Conservation (phyloP, 345 rosid species). For the Hevea brasiliensis region DNA sequence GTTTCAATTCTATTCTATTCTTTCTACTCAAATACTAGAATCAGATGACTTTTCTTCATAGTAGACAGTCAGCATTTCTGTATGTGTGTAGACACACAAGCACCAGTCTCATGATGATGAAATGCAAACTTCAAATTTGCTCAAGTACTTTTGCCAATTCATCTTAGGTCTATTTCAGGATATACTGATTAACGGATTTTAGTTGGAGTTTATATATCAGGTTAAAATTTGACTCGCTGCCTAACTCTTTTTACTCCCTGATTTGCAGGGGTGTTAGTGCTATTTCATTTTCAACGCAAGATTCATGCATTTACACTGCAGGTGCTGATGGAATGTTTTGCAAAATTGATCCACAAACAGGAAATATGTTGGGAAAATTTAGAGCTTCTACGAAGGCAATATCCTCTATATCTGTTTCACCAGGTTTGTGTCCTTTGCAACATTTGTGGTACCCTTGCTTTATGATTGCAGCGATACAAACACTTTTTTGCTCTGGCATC, state of each 20-base stretch:
- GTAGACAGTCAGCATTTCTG: no score
- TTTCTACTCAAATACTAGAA: no score
- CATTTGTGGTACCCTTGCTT: constrained; percentile 9
- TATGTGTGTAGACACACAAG: no score
- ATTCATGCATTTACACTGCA: constrained; percentile 59
- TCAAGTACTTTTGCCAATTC: not conserved
- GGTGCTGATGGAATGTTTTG: constrained; percentile 97
- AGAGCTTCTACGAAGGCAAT: constrained; percentile 71
- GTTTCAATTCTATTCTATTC: no score
- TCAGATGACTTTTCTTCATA: no score
- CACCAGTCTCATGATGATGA: no score
- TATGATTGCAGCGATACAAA: not conserved
- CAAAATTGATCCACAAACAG: constrained; percentile 67
- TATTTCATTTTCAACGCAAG: constrained; percentile 63
- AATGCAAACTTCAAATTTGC: no score
- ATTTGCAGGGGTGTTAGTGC: constrained; percentile 84
- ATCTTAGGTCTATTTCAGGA: no score
- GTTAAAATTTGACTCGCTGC: not conserved
- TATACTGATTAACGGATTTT: not conserved
- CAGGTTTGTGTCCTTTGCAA: constrained; percentile 45
- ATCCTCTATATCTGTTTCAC: constrained; percentile 72
- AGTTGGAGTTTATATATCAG: not conserved
- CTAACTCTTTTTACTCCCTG: constrained; percentile 3
- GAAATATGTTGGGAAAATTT: constrained; percentile 66
- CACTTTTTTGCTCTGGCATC: not conserved